Percentiles rank a stretch among this genome's conserved stretches.
Evolutionary conservation across 2,329 filamentous ascomycete genomes (phyloP).

Genomic region (Tolypocladium cylindrosporum): DNA sequence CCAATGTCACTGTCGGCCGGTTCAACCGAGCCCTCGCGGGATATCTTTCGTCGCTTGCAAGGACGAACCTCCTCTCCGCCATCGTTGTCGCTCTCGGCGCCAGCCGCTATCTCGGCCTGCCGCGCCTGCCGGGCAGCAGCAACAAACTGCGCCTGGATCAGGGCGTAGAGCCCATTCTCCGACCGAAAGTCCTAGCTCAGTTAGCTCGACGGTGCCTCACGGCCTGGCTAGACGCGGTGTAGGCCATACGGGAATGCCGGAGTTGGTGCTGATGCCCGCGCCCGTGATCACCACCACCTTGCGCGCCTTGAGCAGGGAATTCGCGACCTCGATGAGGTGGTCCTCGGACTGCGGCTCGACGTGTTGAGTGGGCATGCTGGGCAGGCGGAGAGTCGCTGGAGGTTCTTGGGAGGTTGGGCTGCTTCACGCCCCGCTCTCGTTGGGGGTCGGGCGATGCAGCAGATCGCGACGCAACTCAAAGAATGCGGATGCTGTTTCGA

Average conservation of each 20-base stretch:
- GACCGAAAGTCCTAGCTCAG: conserved; percentile 55
- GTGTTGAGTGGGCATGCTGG: conserved; percentile 48
- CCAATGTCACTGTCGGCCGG: conserved; percentile 3
- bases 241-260: conserved; percentile 55
- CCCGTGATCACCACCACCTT: conserved; percentile 66
- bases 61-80: conserved; percentile 10
- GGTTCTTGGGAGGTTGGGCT: not conserved
- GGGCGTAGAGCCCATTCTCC: conserved; percentile 60
- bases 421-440: not conserved
- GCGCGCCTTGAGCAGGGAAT: conserved; percentile 51
- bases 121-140: conserved; percentile 31
- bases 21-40: conserved; percentile 10
- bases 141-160: conserved; percentile 60
- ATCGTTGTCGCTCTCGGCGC: conserved; percentile 10
- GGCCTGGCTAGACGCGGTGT: not conserved
- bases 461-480: not conserved
- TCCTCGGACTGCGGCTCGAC: conserved; percentile 40
- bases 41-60: conserved; percentile 24
- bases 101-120: conserved; percentile 15
- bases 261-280: conserved; percentile 67
- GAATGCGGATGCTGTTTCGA: not conserved
- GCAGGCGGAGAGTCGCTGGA: not conserved
- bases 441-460: not conserved
- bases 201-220: conserved; percentile 6
- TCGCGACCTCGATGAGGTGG: conserved; percentile 54